phyloP scores from a whole-genome alignment of 2,329 filamentous ascomycete species.

The Ceratocystis eucalypticola region DNA sequence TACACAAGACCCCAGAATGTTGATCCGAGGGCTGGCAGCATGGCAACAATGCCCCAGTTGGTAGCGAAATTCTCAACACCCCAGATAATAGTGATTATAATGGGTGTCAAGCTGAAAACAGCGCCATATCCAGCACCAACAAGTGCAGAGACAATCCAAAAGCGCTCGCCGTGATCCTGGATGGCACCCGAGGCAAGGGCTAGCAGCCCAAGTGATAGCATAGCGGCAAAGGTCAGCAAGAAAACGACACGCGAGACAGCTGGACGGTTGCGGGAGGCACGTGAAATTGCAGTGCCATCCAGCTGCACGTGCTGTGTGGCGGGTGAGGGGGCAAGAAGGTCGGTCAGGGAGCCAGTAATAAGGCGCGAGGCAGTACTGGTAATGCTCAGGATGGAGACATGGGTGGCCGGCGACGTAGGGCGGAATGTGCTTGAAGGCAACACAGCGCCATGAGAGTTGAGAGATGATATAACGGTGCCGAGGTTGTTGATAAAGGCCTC shows the following conservation, averaged over 20 bases:
- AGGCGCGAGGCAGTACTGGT: conserved; percentile 84
- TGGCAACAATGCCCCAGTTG: conserved; percentile 91
- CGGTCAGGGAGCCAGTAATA: conserved; percentile 77
- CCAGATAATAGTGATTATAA: conserved; percentile 95
- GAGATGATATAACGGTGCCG: conserved; percentile 79
- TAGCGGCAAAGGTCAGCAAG: conserved; percentile 57
- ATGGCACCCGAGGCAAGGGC: conserved; percentile 63
- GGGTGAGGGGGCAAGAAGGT: conserved; percentile 62
- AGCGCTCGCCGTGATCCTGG: conserved; percentile 62
- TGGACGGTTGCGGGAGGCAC: conserved; percentile 30
- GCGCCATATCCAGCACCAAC: conserved; percentile 89
- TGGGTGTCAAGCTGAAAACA: conserved; percentile 75
- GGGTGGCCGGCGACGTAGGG: conserved; percentile 59
- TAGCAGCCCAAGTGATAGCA: conserved; percentile 64
- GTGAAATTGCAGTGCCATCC: conserved; percentile 22
- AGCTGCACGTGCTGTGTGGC: conserved; percentile 45
- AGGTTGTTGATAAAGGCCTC: conserved; percentile 97
- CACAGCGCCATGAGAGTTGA: conserved; percentile 30
- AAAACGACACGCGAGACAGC: conserved; percentile 67
- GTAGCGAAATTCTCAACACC: conserved; percentile 97
- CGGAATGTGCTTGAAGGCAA: conserved; percentile 19
- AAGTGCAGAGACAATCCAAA: conserved; percentile 72
- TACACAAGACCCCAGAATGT: conserved; percentile 89
- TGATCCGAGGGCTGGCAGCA: conserved; percentile 76
- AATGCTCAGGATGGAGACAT: conserved; percentile 83